Evolutionary conservation across 768 basidiomycete genomes (phyloP), one percentile per base, ranked within the genome.

Genomic region (Filobasidium floriforme): DNA sequence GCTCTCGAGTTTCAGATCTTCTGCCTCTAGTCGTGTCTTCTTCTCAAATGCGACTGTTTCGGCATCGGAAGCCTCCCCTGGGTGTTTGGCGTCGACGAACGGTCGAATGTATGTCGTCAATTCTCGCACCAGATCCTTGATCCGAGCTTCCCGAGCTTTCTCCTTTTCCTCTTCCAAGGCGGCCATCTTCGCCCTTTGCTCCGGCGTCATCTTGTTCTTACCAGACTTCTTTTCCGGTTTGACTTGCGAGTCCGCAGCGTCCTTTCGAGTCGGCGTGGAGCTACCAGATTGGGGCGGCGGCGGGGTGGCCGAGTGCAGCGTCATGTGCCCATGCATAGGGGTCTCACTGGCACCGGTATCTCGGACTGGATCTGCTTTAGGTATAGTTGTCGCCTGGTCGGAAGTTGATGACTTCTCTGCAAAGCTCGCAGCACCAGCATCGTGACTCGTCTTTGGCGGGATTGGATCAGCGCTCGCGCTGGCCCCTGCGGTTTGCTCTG

Each of bases 1-100:
- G 71, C 90, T 92, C 82, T 99, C 94, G 62, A 97, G 80, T 81
- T 97, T 97, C 72, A 99, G 76, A 80, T 99, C 96, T 64, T 94
- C 92, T 1, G 89, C 90, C 78, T 99, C 96, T 32, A 84, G 81
- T 73, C 79, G 83, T 76, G 94, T 89, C 77, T 83, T 86, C 61
- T 83, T 82, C 77, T 89, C 87, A 73, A 92, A 99, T 18, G 83
- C 82, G 59, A 78, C 79, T 12, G 90, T 91, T 82, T 98, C 96
- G 0, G 87, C 81, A 72, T 98, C 96, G 61, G 71, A 71, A 51
- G 72, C 70, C 18, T 79, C 77, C 85, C 87, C 75, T 1, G 92
- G 92, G 60, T 85, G 81, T 77, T 89, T 86, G 52, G 93, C 92
- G 72, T 92, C 89, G 24, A 98, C 89, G 73, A 92, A 90, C 51